Percentiles rank a stretch among this genome's conserved stretches.
Evolutionary conservation across 2,329 filamentous ascomycete species (phyloP).

Genomic region (Fusarium citri): DNA sequence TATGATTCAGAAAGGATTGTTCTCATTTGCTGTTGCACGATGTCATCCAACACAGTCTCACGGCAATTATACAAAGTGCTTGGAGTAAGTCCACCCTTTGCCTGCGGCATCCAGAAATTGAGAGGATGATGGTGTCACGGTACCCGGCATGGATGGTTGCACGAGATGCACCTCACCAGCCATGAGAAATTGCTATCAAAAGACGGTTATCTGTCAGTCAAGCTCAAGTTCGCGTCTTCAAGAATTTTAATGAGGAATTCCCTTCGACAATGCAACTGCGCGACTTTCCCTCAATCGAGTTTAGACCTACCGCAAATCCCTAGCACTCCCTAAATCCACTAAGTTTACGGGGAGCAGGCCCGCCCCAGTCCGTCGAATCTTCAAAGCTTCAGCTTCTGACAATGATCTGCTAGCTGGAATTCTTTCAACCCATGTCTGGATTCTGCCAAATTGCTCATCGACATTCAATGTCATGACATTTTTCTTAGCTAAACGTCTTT

Average conservation of each 20-base stretch:
- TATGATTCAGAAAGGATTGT: neutral
- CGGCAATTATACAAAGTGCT: neutral
- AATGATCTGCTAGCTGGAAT: neutral
- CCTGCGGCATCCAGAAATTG: neutral
- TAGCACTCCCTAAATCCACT: slow-evolving; percentile 4
- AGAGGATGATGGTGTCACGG: neutral
- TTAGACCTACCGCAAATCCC: slow-evolving; percentile 15
- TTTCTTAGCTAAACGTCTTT: neutral
- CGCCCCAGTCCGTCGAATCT: slow-evolving; percentile 3
- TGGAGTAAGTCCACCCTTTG: too few species aligned
- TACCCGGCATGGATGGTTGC: neutral
- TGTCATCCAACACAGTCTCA: too few species aligned
- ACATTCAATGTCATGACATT: slow-evolving; percentile 1
- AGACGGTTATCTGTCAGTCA: neutral
- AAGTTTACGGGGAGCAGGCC: slow-evolving; percentile 5
- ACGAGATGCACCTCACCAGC: neutral
- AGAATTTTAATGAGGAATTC: neutral
- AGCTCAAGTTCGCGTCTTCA: too few species aligned
- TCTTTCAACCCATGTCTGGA: neutral
- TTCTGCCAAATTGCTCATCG: neutral
- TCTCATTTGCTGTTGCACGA: neutral
- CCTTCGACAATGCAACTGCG: neutral
- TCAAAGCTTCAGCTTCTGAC: neutral
- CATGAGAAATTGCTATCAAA: neutral
- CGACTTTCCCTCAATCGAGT: slow-evolving; percentile 24